Conservation (phyloP, 495 filamentous ascomycete species). For the Sordaria brevicollis region DNA sequence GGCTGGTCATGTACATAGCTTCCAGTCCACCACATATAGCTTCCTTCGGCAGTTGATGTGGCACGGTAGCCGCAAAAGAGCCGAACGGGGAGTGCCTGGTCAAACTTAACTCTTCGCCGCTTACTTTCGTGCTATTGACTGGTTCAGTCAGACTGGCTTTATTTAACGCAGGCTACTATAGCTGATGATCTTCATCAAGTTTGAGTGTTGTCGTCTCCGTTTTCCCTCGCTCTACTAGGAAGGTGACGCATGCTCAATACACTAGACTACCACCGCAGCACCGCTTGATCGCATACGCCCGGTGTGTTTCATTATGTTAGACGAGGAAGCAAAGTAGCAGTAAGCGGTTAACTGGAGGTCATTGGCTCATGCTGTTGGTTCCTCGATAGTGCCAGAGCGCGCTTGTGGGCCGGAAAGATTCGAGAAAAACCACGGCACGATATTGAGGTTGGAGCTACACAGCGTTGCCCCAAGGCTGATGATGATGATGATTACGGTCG, state of each 20-base stretch:
- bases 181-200: not conserved
- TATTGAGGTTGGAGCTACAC: not conserved
- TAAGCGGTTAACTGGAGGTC: not conserved
- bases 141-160: no score
- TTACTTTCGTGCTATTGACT: not conserved
- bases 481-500: not conserved
- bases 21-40: no score
- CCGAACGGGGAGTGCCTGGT: no score
- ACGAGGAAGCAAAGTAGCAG: not conserved
- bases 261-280: no score
- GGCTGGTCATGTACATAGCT: no score
- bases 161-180: not conserved
- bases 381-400: not conserved
- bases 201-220: not conserved
- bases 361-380: not conserved
- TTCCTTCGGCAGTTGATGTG: no score
- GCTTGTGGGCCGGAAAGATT: not conserved
- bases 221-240: not conserved
- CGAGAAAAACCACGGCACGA: not conserved
- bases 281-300: not conserved
- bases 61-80: no score
- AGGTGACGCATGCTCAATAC: no score
- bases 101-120: no score
- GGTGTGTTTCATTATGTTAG: not conserved
- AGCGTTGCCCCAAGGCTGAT: not conserved